Evolutionary conservation across 179 eudicot genomes (phyloP).

Genomic region (Drosera spatulata): DNA sequence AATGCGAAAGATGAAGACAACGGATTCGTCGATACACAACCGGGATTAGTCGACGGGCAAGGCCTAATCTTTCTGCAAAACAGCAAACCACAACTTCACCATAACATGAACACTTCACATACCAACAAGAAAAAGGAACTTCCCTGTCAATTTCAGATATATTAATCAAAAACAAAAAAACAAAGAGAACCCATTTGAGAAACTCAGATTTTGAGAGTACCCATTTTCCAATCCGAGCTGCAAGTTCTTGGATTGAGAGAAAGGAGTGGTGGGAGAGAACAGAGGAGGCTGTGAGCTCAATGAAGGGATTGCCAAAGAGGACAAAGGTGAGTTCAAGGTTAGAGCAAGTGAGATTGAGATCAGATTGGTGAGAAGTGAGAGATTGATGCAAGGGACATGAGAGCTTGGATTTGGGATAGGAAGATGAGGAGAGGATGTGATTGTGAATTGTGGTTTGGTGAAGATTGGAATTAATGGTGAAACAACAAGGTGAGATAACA

Average conservation of each 20-base stretch:
- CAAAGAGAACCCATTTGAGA: neutral
- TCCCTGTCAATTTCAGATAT: neutral
- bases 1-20: conserved; percentile 60
- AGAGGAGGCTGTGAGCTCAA: conserved; percentile 26
- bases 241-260: conserved; percentile 83
- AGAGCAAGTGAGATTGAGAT: conserved; percentile 52
- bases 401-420: conserved; percentile 2
- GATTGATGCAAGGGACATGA: conserved; percentile 8
- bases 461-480: conserved; percentile 8
- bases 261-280: conserved; percentile 59
- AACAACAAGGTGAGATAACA: neutral
- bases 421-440: conserved; percentile 4
- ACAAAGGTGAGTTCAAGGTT: conserved; percentile 45
- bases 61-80: conserved; percentile 69
- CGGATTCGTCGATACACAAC: conserved; percentile 83
- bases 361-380: conserved; percentile 24
- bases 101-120: neutral
- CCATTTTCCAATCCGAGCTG: conserved; percentile 78
- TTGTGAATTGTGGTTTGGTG: conserved; percentile 6
- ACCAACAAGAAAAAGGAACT: neutral
- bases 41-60: conserved; percentile 87
- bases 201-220: conserved; percentile 19
- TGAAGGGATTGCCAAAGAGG: conserved; percentile 66
- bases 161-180: neutral
- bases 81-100: neutral